Evolutionary conservation across 495 filamentous ascomycete species (phyloP).

Genomic region (Neurospora pannonica): DNA sequence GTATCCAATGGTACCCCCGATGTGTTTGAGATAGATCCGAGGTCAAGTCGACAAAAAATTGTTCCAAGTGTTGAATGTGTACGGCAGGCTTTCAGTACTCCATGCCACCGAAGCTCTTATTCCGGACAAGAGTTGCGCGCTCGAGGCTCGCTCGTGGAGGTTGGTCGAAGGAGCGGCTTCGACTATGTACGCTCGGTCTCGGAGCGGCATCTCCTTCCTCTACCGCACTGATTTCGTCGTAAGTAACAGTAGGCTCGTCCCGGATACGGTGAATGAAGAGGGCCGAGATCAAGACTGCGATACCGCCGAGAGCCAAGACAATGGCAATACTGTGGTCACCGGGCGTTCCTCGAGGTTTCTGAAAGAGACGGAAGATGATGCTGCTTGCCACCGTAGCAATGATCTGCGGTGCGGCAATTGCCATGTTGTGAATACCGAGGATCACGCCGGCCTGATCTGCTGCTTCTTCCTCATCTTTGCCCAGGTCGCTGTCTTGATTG

Average conservation of each 20-base stretch:
- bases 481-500: slow-evolving; percentile 11
- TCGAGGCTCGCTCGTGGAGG: slow-evolving; percentile 32
- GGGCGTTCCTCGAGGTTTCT: slow-evolving; percentile 71
- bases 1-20: not conserved
- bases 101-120: slow-evolving; percentile 35
- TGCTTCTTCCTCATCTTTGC: slow-evolving; percentile 35
- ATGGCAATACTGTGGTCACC: slow-evolving; percentile 82
- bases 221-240: slow-evolving; percentile 25
- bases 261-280: slow-evolving; percentile 47
- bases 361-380: slow-evolving; percentile 68
- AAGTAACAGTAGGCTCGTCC: slow-evolving; percentile 29
- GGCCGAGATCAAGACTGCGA: slow-evolving; percentile 68
- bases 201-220: slow-evolving; percentile 29
- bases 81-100: slow-evolving; percentile 27
- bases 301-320: slow-evolving; percentile 71
- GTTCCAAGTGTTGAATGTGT: not conserved
- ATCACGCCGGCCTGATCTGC: slow-evolving; percentile 78
- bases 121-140: slow-evolving; percentile 33
- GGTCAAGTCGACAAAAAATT: not conserved
- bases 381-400: slow-evolving; percentile 74
- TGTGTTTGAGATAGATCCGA: not conserved
- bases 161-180: slow-evolving; percentile 19
- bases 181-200: slow-evolving; percentile 18
- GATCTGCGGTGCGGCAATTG: slow-evolving; percentile 79
- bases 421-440: slow-evolving; percentile 86